These are phyloP conservation scores for Aechmea fasciata DNA, from an alignment of 176 grass and related monocot genomes.

Conservation along the genomic window DNA sequence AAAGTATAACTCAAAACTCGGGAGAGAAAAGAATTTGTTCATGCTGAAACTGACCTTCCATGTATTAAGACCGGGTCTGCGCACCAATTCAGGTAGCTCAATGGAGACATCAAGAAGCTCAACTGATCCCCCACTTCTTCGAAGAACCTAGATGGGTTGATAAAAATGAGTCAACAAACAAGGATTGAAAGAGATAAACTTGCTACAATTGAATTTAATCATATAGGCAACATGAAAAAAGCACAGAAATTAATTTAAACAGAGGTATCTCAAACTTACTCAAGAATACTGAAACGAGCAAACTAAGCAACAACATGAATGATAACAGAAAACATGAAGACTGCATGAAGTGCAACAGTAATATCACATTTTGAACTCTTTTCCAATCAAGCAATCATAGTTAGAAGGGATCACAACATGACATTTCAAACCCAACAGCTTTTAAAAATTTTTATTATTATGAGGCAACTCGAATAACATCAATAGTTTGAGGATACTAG, in stretches of 20 bases:
- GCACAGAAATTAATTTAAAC: background rate
- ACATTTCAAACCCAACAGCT: too few species aligned
- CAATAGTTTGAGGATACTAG: too few species aligned
- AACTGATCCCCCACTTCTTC: conserved; percentile 70
- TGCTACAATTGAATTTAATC: background rate
- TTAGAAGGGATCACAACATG: too few species aligned
- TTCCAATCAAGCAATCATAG: too few species aligned
- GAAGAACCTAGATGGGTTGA: conserved; percentile 52
- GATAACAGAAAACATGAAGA: too few species aligned
- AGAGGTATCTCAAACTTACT: too few species aligned
- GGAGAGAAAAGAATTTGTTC: background rate
- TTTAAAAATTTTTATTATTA: too few species aligned
- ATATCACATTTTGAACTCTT: too few species aligned
- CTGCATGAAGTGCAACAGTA: too few species aligned
- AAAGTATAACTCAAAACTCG: background rate
- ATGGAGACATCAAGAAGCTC: conserved; percentile 79
- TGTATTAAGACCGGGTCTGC: conserved; percentile 68
- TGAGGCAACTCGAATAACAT: too few species aligned
- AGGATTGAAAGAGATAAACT: conserved; percentile 15
- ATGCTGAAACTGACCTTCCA: conserved; percentile 74
- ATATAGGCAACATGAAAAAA: background rate
- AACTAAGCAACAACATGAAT: too few species aligned
- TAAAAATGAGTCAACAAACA: conserved; percentile 8
- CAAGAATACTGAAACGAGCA: too few species aligned
- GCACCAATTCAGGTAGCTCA: conserved; percentile 60